These are phyloP conservation scores for Pythium volutum DNA, from an alignment of 352 stramenopile genomes.

Conservation along the genomic window DNA sequence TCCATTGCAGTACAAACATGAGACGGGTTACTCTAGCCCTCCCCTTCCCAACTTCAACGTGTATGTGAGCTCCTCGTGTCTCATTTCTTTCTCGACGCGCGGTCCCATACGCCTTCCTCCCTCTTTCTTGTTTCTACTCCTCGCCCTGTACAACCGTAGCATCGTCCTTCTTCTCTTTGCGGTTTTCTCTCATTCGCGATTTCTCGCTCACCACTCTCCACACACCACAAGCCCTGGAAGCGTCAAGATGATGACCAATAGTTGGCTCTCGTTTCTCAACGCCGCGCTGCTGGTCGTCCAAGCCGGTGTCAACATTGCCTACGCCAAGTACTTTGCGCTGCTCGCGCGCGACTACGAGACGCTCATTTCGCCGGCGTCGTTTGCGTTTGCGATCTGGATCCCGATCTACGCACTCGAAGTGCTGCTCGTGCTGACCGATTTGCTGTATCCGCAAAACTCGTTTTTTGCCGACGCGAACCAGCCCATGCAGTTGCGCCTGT, in stretches of 20 bases:
- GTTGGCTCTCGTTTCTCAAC: conserved; percentile 56
- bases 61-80: conserved; percentile 1
- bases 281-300: conserved; percentile 56
- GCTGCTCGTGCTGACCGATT: conserved; percentile 57
- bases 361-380: conserved; percentile 64
- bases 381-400: conserved; percentile 63
- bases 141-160: conserved; percentile 15
- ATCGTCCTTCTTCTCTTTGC: not conserved
- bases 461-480: conserved; percentile 72
- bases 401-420: conserved; percentile 65
- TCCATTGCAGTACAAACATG: not conserved
- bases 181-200: not conserved
- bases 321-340: conserved; percentile 50
- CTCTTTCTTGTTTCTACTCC: not conserved
- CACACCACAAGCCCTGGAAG: not conserved
- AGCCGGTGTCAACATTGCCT: conserved; percentile 61
- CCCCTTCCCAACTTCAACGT: conserved; percentile 15
- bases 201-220: conserved; percentile 5
- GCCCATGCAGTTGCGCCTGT: conserved; percentile 54
- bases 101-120: conserved; percentile 1
- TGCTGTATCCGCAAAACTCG: conserved; percentile 61
- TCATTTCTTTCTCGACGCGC: not conserved
- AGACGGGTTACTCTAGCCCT: conserved; percentile 14
- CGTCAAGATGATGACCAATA: conserved; percentile 38
- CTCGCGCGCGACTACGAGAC: conserved; percentile 63